Evolutionary conservation across 805 yeast species (phyloP).

Genomic region (Ascoidea rubescens): DNA sequence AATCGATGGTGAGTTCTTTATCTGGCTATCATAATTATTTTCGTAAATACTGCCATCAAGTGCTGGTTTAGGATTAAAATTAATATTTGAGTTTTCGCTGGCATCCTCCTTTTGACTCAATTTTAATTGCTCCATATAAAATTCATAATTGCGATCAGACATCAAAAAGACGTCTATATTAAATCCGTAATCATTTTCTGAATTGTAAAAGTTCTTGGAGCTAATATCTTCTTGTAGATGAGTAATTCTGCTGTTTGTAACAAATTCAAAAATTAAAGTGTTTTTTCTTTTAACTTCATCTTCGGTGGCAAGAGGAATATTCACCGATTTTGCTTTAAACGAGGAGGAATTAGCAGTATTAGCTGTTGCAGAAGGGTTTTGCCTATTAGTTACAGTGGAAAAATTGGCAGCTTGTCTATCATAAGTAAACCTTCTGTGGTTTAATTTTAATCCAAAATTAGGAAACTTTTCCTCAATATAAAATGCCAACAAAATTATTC

Average conservation of each 20-base stretch:
- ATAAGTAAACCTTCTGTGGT: conserved; percentile 30
- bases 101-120: background rate
- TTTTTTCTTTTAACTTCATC: conserved; percentile 5
- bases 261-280: conserved; percentile 10
- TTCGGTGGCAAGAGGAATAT: conserved; percentile 1
- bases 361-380: background rate
- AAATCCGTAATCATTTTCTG: conserved; percentile 2
- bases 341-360: conserved; percentile 4
- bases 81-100: background rate
- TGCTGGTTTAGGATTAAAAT: background rate
- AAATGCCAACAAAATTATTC: conserved; percentile 38
- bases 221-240: conserved; percentile 24
- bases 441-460: conserved; percentile 40
- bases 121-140: conserved; percentile 1
- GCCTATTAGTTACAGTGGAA: background rate
- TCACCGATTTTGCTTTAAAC: conserved; percentile 2
- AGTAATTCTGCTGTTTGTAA: conserved; percentile 26
- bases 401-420: conserved; percentile 9
- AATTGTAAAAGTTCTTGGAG: conserved; percentile 17
- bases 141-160: conserved; percentile 6
- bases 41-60: no score
- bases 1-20: background rate
- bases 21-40: no score
- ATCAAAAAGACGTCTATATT: conserved; percentile 6
- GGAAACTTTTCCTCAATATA: conserved; percentile 32